phyloP scores from a whole-genome alignment of 2,329 filamentous ascomycete species.

The Ceratocystis huliohia region DNA sequence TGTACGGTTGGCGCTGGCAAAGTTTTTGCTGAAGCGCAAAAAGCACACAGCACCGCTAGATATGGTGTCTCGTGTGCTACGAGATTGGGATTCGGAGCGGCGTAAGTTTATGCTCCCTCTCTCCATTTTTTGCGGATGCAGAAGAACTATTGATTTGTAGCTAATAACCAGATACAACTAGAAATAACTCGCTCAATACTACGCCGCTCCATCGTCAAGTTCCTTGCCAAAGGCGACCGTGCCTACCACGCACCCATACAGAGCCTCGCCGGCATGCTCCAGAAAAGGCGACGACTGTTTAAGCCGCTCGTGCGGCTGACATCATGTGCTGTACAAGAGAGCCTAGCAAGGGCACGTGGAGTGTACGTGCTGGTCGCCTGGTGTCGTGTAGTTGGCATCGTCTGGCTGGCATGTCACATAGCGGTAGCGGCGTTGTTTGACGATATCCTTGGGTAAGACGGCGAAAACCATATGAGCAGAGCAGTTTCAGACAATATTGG shows the following conservation, averaged over 20 bases:
- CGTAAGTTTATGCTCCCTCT: constrained; percentile 2
- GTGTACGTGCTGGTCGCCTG: constrained; percentile 1
- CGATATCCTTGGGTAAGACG: constrained; percentile 9
- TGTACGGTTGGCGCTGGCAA: constrained; percentile 12
- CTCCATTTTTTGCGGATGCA: not conserved
- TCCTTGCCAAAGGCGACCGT: constrained; percentile 5
- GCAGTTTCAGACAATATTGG: no score
- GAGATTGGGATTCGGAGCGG: not conserved
- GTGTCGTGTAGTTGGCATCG: constrained; percentile 7
- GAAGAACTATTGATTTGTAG: not conserved
- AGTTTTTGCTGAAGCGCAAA: constrained; percentile 9
- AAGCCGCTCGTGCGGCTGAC: constrained; percentile 10
- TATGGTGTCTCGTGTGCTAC: constrained; percentile 14
- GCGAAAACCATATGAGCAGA: not conserved
- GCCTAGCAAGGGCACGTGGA: not conserved
- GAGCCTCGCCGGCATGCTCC: constrained; percentile 14
- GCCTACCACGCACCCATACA: constrained; percentile 13
- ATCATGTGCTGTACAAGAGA: constrained; percentile 3
- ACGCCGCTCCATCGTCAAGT: constrained; percentile 11
- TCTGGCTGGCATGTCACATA: constrained; percentile 12
- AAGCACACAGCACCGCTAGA: constrained; percentile 13
- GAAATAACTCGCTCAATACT: constrained; percentile 10
- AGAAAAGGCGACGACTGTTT: constrained; percentile 7
- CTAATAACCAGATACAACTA: not conserved
- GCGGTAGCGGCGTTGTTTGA: not conserved